phyloP scores from a whole-genome alignment of 129 eudicot species.

The Helianthus tuberosus region DNA sequence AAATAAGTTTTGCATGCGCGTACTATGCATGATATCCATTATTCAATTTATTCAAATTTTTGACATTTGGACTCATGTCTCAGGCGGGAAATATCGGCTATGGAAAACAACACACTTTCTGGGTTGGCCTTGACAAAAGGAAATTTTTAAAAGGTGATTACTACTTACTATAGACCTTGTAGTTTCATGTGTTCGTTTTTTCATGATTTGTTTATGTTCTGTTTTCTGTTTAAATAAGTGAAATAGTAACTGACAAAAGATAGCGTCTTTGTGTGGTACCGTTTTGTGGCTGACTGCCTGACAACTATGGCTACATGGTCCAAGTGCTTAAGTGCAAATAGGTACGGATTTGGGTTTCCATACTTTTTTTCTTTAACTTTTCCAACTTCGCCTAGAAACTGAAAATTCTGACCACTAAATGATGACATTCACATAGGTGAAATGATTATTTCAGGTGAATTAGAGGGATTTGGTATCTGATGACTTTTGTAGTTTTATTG shows the following conservation, averaged over 20 bases:
- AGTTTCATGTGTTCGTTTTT: neutral
- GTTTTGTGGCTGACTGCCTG: neutral
- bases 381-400: neutral
- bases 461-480: neutral
- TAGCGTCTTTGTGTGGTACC: neutral
- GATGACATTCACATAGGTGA: neutral
- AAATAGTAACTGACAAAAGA: neutral
- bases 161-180: conserved; percentile 4
- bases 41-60: neutral
- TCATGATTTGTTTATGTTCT: neutral
- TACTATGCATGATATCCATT: neutral
- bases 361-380: neutral
- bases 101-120: neutral
- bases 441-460: neutral
- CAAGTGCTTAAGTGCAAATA: neutral
- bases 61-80: conserved; percentile 2
- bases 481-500: neutral
- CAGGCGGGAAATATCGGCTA: neutral
- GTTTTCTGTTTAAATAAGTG: neutral
- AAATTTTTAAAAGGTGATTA: neutral
- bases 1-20: neutral
- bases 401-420: neutral
- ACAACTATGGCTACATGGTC: neutral
- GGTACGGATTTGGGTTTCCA: neutral
- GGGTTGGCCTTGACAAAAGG: neutral